Conservation (phyloP, 2,329 filamentous ascomycete species). For the Calonectria pseudoturangicola region DNA sequence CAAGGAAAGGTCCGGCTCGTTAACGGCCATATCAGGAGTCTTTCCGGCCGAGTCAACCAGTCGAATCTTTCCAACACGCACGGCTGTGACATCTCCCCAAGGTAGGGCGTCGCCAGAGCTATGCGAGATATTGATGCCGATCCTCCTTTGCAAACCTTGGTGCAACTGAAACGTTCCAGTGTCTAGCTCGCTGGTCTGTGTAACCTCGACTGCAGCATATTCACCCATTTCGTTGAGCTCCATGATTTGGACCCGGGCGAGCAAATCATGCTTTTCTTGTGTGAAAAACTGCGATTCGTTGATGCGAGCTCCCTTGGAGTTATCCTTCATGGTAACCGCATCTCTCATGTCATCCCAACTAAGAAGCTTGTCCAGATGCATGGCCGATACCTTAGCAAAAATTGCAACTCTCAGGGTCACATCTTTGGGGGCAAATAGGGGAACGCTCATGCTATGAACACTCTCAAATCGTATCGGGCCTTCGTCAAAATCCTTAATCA, state of each 20-base stretch:
- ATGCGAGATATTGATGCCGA: conserved; percentile 92
- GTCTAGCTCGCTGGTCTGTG: conserved; percentile 89
- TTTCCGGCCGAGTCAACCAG: conserved; percentile 91
- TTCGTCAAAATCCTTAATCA: conserved; percentile 96
- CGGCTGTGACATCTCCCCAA: conserved; percentile 87
- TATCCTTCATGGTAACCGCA: conserved; percentile 75
- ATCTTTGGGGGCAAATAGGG: conserved; percentile 81
- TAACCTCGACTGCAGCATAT: conserved; percentile 93
- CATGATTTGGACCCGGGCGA: conserved; percentile 90
- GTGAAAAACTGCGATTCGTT: conserved; percentile 94
- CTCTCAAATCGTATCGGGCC: conserved; percentile 95
- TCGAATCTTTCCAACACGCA: conserved; percentile 87
- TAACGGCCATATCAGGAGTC: conserved; percentile 84
- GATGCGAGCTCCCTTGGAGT: conserved; percentile 79
- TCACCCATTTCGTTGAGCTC: conserved; percentile 94
- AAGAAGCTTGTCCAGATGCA: conserved; percentile 96
- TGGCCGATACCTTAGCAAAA: conserved; percentile 91
- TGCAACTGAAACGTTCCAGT: conserved; percentile 95
- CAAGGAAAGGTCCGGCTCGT: conserved; percentile 83
- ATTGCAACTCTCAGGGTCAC: conserved; percentile 90
- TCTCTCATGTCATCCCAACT: conserved; percentile 99
- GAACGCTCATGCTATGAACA: conserved; percentile 97
- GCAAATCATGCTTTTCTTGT: conserved; percentile 94
- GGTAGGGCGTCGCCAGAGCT: conserved; percentile 91
- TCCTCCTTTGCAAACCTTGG: conserved; percentile 92